phyloP scores from a whole-genome alignment of 352 stramenopile species.

The Phytophthora fragariaefolia region DNA sequence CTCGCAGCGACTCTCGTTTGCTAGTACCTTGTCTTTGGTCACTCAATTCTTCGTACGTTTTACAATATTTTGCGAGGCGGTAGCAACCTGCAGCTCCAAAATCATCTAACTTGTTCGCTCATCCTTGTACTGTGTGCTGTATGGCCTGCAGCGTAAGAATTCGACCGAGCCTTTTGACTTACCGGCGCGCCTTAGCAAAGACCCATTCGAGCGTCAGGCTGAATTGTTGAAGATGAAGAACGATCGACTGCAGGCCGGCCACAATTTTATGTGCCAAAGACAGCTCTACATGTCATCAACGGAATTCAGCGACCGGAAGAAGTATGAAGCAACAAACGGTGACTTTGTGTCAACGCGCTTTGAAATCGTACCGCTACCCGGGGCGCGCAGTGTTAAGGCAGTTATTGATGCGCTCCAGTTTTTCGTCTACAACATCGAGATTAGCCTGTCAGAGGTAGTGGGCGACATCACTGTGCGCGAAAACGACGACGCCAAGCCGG shows the following conservation, averaged over 20 bases:
- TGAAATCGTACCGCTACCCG: conserved; percentile 45
- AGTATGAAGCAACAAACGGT: conserved; percentile 37
- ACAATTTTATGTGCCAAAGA: conserved; percentile 29
- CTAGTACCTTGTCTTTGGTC: conserved; percentile 24
- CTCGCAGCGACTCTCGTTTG: conserved; percentile 22
- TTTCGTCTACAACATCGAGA: conserved; percentile 57
- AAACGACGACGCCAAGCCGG: conserved; percentile 44
- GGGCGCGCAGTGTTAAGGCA: conserved; percentile 20
- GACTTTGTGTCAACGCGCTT: conserved; percentile 42
- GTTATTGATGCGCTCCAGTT: conserved; percentile 45
- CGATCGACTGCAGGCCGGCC: conserved; percentile 24
- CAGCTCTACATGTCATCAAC: conserved; percentile 22
- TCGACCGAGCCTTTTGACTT: conserved; percentile 26
- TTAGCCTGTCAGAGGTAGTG: conserved; percentile 44
- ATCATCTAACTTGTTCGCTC: neutral
- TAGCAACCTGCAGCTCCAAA: neutral
- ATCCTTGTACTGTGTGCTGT: neutral
- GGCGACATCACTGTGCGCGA: conserved; percentile 54
- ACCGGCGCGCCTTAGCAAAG: conserved; percentile 10
- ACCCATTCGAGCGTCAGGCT: conserved; percentile 15
- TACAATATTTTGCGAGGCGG: too few species aligned
- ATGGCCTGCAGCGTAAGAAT: conserved; percentile 11
- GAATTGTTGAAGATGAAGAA: conserved; percentile 29
- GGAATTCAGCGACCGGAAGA: conserved; percentile 44
- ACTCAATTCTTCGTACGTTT: conserved; percentile 31